phyloP scores from a whole-genome alignment of 495 filamentous ascomycete genomes.

The Aspergillus asperescens region DNA sequence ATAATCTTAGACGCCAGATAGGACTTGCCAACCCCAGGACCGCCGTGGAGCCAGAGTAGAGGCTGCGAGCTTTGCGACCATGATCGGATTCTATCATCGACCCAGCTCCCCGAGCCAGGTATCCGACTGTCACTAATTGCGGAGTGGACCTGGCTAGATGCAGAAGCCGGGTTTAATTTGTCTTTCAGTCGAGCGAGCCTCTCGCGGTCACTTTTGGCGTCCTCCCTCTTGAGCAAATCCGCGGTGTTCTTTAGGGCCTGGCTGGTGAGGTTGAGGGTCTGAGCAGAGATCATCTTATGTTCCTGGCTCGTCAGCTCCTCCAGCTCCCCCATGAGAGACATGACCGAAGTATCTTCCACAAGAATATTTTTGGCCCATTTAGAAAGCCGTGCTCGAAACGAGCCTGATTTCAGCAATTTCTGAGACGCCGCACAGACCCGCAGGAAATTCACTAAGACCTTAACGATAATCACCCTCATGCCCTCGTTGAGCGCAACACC shows the following conservation, averaged over 20 bases:
- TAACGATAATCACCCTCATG: not conserved
- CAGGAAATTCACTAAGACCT: not conserved
- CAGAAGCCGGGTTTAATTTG: not conserved
- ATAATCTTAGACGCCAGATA: slow-evolving; percentile 29
- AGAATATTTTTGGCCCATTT: slow-evolving; percentile 7
- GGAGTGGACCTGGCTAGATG: not conserved
- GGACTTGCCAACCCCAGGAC: slow-evolving; percentile 29
- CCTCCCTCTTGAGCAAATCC: not conserved
- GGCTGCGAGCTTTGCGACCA: slow-evolving; percentile 5
- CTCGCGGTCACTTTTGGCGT: not conserved
- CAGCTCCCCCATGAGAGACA: not conserved
- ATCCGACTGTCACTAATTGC: not conserved
- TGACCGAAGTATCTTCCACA: slow-evolving; percentile 6
- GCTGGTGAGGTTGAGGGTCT: not conserved
- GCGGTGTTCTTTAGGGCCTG: not conserved
- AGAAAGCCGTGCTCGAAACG: slow-evolving; percentile 7
- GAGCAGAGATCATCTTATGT: not conserved
- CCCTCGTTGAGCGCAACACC: not conserved
- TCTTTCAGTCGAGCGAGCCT: not conserved
- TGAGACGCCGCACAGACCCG: slow-evolving; percentile 18
- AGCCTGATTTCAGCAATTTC: slow-evolving; percentile 11
- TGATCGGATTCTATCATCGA: not conserved
- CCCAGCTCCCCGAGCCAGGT: not conserved
- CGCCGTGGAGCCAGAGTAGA: slow-evolving; percentile 31
- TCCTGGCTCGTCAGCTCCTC: slow-evolving; percentile 2